Evolutionary conservation across 805 yeast genomes (phyloP).

Genomic region (Lachancea cidri): DNA sequence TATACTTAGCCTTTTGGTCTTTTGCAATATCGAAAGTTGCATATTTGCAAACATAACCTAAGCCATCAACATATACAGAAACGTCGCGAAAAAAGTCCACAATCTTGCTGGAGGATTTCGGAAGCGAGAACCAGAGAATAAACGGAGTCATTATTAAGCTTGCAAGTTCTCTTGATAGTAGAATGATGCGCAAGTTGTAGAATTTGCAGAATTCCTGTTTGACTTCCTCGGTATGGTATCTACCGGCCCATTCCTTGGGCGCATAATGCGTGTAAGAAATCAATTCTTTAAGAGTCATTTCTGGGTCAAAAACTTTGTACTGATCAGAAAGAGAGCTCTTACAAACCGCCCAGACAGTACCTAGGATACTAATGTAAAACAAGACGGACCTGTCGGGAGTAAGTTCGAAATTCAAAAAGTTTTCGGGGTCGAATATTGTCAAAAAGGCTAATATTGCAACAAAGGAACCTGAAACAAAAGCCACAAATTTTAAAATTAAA

Average conservation of each 20-base stretch:
- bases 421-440: conserved; percentile 80
- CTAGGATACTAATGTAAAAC: conserved; percentile 83
- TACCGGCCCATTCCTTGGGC: conserved; percentile 83
- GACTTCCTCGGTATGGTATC: conserved; percentile 77
- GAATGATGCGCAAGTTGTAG: conserved; percentile 66
- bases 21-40: conserved; percentile 68
- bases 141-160: conserved; percentile 85
- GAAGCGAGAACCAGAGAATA: conserved; percentile 78
- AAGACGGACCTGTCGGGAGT: conserved; percentile 74
- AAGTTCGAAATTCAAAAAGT: conserved; percentile 83
- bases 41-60: conserved; percentile 90
- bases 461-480: conserved; percentile 82
- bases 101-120: conserved; percentile 65
- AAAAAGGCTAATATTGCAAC: conserved; percentile 80
- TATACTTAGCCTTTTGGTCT: conserved; percentile 12
- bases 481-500: conserved; percentile 50
- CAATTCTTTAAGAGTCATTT: conserved; percentile 71
- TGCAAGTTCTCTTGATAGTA: conserved; percentile 71
- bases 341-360: conserved; percentile 82
- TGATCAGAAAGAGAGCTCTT: conserved; percentile 64
- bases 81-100: conserved; percentile 89
- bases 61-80: conserved; percentile 86
- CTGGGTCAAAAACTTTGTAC: conserved; percentile 84
- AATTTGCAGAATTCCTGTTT: conserved; percentile 75
- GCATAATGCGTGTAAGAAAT: conserved; percentile 86